Evolutionary conservation across 2,329 filamentous ascomycete species (phyloP), one percentile per base, ranked within the genome.

Genomic region (Claviceps arundinis): DNA sequence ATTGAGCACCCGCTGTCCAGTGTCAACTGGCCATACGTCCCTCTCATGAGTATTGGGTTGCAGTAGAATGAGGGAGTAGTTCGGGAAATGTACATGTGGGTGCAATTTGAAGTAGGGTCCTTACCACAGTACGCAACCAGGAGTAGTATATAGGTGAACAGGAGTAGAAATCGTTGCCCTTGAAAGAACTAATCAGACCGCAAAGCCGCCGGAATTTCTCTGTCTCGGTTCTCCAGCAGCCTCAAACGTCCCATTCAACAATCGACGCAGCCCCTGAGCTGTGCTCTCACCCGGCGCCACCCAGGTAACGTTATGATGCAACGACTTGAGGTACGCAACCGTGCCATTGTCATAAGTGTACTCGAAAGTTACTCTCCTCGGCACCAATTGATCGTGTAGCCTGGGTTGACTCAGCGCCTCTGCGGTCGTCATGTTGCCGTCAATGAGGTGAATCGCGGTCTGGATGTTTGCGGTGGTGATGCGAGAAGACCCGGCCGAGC

Each of bases 381-480:
- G 89, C 3, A 83, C 71, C 5, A 95, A 72, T 69, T 95, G 89
- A 60, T 95, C 88, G 60, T 96, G 89, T 24, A 95, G 65, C 1
- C 90, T 72, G 0, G 87, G 86, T 55, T 77, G 66, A 0, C 76
- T 78, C 0, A 95, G 68, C 0, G 88, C 84, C 48, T 86, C 72
- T 0, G 71, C 65, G 0, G 81, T 72, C 0, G 74, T 81, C 69
- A 88, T 70, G 3, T 68, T 68, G 38, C 78, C 76, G 58, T 94
- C 88, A 0, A 96, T 69, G 0, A 89, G 76, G 59, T 89, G 77
- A 61, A 87, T 81, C 4, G 89, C 70, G 52, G 82, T 84, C 66
- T 93, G 88, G n/a, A 89, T 76, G 0, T 85, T 91, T 0, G 87
- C 72, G 0, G 88, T 94, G 60, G 89, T 91, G 65, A 95, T 95